phyloP scores from a whole-genome alignment of 352 stramenopile species.

The Globisporangium camurandrum region DNA sequence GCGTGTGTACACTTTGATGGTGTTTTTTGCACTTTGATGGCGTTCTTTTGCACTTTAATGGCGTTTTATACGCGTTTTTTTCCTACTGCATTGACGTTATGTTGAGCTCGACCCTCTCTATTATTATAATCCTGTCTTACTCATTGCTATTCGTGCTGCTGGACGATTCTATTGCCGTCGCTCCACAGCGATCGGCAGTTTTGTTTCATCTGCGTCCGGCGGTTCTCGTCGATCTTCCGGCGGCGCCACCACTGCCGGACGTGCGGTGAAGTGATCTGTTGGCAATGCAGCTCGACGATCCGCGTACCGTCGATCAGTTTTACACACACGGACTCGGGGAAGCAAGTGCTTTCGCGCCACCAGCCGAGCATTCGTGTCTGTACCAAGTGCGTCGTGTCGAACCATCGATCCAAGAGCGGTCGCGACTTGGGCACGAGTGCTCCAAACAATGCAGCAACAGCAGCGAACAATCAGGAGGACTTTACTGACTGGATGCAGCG shows the following conservation, averaged over 20 bases:
- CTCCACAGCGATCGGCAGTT: slow-evolving; percentile 61
- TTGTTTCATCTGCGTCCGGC: slow-evolving; percentile 73
- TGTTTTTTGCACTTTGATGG: neutral
- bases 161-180: too few relatives aligned
- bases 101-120: too few relatives aligned
- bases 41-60: too few relatives aligned
- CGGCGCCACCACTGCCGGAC: slow-evolving; percentile 84
- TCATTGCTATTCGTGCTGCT: too few relatives aligned
- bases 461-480: slow-evolving; percentile 76
- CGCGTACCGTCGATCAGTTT: slow-evolving; percentile 81
- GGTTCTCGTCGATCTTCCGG: slow-evolving; percentile 80
- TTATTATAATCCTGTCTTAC: too few relatives aligned
- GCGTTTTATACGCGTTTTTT: too few relatives aligned
- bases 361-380: slow-evolving; percentile 81
- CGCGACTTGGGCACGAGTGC: slow-evolving; percentile 42
- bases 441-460: too few relatives aligned
- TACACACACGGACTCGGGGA: slow-evolving; percentile 73
- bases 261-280: slow-evolving; percentile 86
- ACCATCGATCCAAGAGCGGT: slow-evolving; percentile 67
- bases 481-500: slow-evolving; percentile 78
- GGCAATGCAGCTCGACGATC: slow-evolving; percentile 81
- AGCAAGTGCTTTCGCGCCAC: slow-evolving; percentile 68
- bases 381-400: slow-evolving; percentile 72
- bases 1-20: too few relatives aligned
- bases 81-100: too few relatives aligned